Base-by-base conservation (phyloP, 441 rosid genomes). In the Syzygium malaccense region DNA sequence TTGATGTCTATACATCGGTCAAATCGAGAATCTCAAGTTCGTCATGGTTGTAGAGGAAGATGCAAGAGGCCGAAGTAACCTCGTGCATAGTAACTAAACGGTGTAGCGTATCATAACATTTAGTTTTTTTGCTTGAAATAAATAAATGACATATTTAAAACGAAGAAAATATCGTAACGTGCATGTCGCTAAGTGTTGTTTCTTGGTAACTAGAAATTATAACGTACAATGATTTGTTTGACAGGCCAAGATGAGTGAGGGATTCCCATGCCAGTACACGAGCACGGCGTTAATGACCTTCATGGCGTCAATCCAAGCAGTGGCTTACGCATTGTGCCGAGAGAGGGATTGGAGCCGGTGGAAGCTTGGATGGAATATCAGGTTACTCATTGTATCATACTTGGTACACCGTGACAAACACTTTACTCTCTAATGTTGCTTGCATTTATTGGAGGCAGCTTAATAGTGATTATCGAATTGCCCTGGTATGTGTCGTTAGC, bases 241-340 rank as follows among this genome's bases (percentile, higher is more conserved):
- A 37, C 33, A 93, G 93, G 91, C 93, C 8, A 95, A 94, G 89
- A 89, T 94, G 91, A 90, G 91, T 8, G 87, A 89, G 55, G 57
- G 23, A 58, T 92, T 92, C 84, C 95, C 95, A 86, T 92, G 89
- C 83, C 90, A 87, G 6, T 93, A 88, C 71, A 91, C 95, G 87
- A 92, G 92, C 93, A 90, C 94, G 75, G 92, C 94, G 3, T 80
- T 91, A 18, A 88, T 89, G 89, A 68, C 85, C 48, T 28, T 86
- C 25, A 88, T 90, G 91, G 91, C 33, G 7, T 48, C 90, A 55
- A 87, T 90, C 4, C 93, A 94, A 41, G 66, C 92, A 7, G 86
- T 86, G 64, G 58, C 90, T 19, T 92, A 89, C 88, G 92, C 92
- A 7, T 37, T 93, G 18, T 90, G 88, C 51, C 86, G 87, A 48